Conservation (phyloP, 1,284 basidiomycete species). For the Irpex lacteus region DNA sequence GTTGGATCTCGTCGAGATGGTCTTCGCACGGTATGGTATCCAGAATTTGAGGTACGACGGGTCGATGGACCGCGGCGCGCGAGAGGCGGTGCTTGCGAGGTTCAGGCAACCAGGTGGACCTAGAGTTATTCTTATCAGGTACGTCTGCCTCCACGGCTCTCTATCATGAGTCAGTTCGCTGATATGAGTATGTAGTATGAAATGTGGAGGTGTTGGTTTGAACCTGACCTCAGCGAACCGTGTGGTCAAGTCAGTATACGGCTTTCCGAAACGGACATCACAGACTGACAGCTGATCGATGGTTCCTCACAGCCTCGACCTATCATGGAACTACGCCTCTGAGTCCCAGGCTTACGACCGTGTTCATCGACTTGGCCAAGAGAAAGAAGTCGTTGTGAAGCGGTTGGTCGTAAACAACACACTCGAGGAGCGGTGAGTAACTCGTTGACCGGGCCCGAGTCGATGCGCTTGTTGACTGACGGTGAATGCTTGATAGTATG, state of each 20-base stretch:
- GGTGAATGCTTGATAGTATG: constrained; percentile 40
- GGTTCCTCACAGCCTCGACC: constrained; percentile 48
- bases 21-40: constrained; percentile 58
- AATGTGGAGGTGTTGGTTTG: constrained; percentile 66
- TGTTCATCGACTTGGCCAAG: constrained; percentile 68
- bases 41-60: constrained; percentile 61
- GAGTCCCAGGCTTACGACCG: constrained; percentile 67
- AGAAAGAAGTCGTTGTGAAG: constrained; percentile 67
- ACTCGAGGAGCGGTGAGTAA: constrained; percentile 64
- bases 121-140: constrained; percentile 64
- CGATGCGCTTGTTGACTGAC: constrained; percentile 1
- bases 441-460: neutral
- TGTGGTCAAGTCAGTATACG: constrained; percentile 58
- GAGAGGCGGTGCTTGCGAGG: constrained; percentile 45
- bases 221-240: constrained; percentile 67
- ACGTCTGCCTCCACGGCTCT: neutral
- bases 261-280: too few species aligned
- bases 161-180: neutral
- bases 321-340: constrained; percentile 70
- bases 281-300: too few species aligned
- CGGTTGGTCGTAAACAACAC: constrained; percentile 63
- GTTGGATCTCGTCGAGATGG: constrained; percentile 59
- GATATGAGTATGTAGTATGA: constrained; percentile 39
- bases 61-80: constrained; percentile 50
- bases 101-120: constrained; percentile 56